A percentile compares a stretch with the other conserved stretches of the same genome.
These are phyloP conservation scores for Didymosphaeria variabile DNA, from an alignment of 2,329 filamentous ascomycete species.

Conservation along the genomic window DNA sequence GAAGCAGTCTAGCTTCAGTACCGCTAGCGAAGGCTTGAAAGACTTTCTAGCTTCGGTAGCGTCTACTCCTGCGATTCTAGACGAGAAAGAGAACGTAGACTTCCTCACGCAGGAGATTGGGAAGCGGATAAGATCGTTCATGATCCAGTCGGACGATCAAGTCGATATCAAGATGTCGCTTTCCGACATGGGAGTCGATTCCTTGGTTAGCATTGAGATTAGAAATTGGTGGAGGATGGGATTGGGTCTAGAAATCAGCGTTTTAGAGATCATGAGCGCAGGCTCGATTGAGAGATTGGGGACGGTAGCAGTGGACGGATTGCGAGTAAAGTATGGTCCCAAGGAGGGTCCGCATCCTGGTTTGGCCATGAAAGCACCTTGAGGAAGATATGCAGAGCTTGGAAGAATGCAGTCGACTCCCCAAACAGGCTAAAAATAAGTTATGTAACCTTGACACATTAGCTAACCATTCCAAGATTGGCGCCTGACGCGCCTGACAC, in stretches of 20 bases:
- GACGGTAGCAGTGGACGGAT: neutral
- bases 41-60: neutral
- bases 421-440: neutral
- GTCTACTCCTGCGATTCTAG: neutral
- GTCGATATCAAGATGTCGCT: neutral
- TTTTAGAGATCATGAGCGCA: neutral
- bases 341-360: neutral
- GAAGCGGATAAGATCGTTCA: neutral
- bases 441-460: neutral
- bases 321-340: neutral
- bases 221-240: conserved; percentile 1
- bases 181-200: neutral
- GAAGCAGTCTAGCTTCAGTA: neutral
- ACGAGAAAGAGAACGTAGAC: neutral
- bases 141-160: neutral
- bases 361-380: neutral
- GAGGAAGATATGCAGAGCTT: neutral
- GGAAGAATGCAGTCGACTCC: neutral
- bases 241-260: neutral
- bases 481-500: neutral
- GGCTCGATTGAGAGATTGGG: neutral
- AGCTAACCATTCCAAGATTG: neutral
- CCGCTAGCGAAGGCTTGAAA: neutral
- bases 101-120: conserved; percentile 1
- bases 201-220: conserved; percentile 1